These are phyloP conservation scores for Berkeleyomyces rouxiae DNA, from an alignment of 2,329 filamentous ascomycete species.

Conservation along the genomic window DNA sequence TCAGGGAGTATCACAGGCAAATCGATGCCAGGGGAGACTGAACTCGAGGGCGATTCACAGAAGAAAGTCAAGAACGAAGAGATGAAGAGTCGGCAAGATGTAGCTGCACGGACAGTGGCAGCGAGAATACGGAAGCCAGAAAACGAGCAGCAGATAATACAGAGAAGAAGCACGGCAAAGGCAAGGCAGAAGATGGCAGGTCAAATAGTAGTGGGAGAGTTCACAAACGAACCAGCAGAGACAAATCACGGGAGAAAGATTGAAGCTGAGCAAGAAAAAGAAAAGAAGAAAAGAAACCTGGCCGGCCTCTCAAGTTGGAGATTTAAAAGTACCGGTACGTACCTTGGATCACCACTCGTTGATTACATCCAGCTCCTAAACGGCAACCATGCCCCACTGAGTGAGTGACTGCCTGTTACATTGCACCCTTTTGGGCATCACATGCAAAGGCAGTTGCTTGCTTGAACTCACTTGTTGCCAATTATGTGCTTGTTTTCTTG, in stretches of 20 bases:
- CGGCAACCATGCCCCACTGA: no score
- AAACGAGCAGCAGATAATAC: background rate
- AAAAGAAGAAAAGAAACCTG: conserved; percentile 5
- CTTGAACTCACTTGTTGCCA: no score
- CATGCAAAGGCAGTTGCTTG: no score
- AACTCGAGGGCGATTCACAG: no score
- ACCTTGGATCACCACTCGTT: background rate
- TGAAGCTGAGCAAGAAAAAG: background rate
- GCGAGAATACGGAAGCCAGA: no score
- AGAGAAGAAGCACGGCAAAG: background rate
- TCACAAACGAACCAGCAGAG: background rate
- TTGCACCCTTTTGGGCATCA: no score
- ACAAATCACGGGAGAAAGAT: conserved; percentile 2
- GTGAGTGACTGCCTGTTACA: no score
- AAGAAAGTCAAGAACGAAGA: background rate
- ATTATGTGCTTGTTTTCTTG: no score
- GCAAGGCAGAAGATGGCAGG: background rate
- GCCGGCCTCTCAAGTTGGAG: conserved; percentile 12
- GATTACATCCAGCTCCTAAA: no score
- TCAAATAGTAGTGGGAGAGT: background rate
- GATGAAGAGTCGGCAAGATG: background rate
- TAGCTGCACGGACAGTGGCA: no score
- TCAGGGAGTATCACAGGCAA: background rate
- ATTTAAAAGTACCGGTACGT: background rate
- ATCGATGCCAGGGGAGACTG: background rate